Evolutionary conservation across 2,329 filamentous ascomycete species (phyloP), one percentile per base, ranked within the genome.

Genomic region (Penicillium sp.): DNA sequence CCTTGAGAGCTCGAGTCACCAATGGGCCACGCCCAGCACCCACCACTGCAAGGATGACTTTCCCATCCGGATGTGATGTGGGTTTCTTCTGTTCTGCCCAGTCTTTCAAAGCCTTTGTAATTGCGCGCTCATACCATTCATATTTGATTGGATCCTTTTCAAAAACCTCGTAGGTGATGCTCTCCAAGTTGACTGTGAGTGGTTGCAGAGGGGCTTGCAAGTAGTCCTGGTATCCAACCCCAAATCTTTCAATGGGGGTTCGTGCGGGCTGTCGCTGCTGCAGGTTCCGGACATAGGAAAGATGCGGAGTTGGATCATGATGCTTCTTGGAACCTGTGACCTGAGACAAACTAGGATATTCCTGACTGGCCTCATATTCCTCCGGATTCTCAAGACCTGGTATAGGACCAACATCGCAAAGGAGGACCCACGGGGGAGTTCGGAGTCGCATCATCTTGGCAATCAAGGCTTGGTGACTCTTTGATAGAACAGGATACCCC

Each of bases 111-210:
- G 92, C 90, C 48, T 85, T 79, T 3, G 79, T 77, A 39, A 93
- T 83, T 10, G 92, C 92, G 30, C 76, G 73, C 62, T 96, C 88
- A 60, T 98, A 98, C 74, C 90, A 93, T 48, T 88, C 81, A 61
- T 98, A 98, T 66, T 98, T 98, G 66, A 98, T 85, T 0, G 92
- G 92, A 48, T 98, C 93, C 51, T 93, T 93, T 62, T 98, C 92
- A 56, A 98, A 98, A 2, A 96, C 90, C 60, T 98, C 92, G 62
- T 98, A 98, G 0, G 92, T 98, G 28, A 94, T 85, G 31, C 88
- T 95, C 62, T 98, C 93, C 10, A 98, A 74, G 53, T 98, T 98
- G 63, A 98, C 92, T 0, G 90, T 90, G 10, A 98, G 73, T 0
- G 92, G 92, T 61, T 98, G 93, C 27, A 98, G 72, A 2, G 92